Evolutionary conservation across 495 filamentous ascomycete genomes (phyloP), one percentile per base, ranked within the genome.

Genomic region (Talaromyces wortmannii): DNA sequence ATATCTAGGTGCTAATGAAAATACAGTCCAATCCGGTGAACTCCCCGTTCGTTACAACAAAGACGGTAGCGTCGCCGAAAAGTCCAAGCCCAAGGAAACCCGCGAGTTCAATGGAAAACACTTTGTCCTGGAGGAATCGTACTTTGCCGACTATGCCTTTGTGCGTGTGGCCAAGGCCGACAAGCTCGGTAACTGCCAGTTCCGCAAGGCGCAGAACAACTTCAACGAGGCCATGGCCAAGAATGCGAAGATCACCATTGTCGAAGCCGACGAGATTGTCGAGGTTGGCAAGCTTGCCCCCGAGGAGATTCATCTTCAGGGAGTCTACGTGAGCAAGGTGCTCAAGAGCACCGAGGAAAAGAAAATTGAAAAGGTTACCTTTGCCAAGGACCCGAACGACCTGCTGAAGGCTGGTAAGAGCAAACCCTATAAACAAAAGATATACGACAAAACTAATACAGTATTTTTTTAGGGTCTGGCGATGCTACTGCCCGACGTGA

Each of bases 201-300:
- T 95, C 80, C 84, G 90, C 36, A 86, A 88, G 59, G 79, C 90
- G 3, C 89, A 88, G 36, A 84, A 87, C 68, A 92, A 92, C 71
- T 95, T 95, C 80, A 92, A 92, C 68, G 88, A 87, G 56, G 86
- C 84, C 54, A 95, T 95, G 90, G 90, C 82, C 52, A 85, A 90
- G 64, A 91, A 91, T 67, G 90, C 89, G 31, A 89, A 88, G 68
- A 75, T 86, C 63, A 95, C 90, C 57, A 89, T 95, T 52, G 90
- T 95, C 40, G 90, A 95, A 71, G 90, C 90, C 23, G 90, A 95
- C 64, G 72, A 94, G 50, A 91, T 95, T 57, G 90, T 95, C 45
- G 85, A 89, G 64, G 83, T 85, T 6, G 91, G 90, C 57, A 83
- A 85, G 62, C 88, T 96, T 61, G 63, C 77, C 2, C 87, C 91